These are phyloP conservation scores for Osmozyma mogii DNA, from an alignment of 805 yeast genomes.

Conservation along the genomic window DNA sequence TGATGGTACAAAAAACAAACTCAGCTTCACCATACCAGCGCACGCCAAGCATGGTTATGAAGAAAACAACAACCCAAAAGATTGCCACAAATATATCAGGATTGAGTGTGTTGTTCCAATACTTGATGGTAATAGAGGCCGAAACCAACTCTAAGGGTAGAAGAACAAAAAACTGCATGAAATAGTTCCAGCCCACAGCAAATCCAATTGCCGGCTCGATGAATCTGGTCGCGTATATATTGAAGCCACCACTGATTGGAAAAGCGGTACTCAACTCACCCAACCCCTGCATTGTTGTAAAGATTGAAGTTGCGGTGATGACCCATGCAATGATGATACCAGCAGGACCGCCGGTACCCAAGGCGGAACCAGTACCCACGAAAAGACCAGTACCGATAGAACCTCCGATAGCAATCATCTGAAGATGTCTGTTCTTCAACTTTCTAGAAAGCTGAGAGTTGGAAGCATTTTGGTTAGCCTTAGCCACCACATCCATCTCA, in stretches of 20 bases:
- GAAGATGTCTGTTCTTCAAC: constrained; percentile 54
- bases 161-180: constrained; percentile 56
- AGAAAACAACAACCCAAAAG: constrained; percentile 42
- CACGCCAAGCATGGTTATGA: constrained; percentile 12
- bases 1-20: constrained; percentile 57
- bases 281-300: constrained; percentile 35
- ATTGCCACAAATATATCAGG: constrained; percentile 53
- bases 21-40: constrained; percentile 45
- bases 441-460: constrained; percentile 10
- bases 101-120: constrained; percentile 40
- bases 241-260: constrained; percentile 56
- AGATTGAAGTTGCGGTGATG: constrained; percentile 23
- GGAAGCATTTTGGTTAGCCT: too few relatives aligned
- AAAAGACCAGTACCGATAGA: constrained; percentile 80
- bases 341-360: constrained; percentile 69
- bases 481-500: too few relatives aligned
- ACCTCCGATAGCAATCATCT: constrained; percentile 80
- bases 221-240: constrained; percentile 45
- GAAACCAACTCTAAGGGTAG: constrained; percentile 60
- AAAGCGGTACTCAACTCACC: constrained; percentile 44
- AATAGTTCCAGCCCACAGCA: constrained; percentile 56
- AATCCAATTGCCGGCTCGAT: constrained; percentile 52
- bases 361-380: constrained; percentile 61
- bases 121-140: constrained; percentile 49
- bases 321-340: constrained; percentile 34